Conservation (phyloP, 306 rosid species). For the Aeschynomene evenia region DNA sequence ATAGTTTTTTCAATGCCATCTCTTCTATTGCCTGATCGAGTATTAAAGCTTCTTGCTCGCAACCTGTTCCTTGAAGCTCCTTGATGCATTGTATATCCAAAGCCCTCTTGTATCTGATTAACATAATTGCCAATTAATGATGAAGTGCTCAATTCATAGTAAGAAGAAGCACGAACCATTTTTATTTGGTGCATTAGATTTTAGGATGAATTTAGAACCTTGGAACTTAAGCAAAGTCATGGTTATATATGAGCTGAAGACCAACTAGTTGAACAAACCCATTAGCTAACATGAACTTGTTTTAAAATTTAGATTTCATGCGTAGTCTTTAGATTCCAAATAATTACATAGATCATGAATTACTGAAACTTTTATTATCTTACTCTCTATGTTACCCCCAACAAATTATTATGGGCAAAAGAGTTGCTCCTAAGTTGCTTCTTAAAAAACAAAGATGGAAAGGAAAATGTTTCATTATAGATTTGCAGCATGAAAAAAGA, state of each 20-base stretch:
- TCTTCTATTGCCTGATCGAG: neutral
- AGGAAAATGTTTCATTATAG: neutral
- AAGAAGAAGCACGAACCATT: neutral
- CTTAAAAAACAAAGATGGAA: neutral
- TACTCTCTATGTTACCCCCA: neutral
- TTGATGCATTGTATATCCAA: slow-evolving; percentile 17
- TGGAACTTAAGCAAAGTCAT: no score
- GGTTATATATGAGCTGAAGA: no score
- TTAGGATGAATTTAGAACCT: no score
- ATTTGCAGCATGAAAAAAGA: neutral
- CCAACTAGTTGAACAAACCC: no score
- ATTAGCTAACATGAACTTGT: no score
- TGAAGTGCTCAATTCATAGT: neutral
- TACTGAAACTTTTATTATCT: neutral
- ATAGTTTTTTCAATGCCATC: neutral
- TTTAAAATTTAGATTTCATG: no score
- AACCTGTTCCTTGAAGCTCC: slow-evolving; percentile 17
- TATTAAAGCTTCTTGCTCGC: neutral
- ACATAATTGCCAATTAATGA: neutral
- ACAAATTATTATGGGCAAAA: slow-evolving; percentile 6
- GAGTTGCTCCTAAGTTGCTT: neutral
- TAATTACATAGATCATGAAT: neutral
- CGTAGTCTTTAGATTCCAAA: neutral
- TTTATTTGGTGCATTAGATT: no score
- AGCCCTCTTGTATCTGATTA: slow-evolving; percentile 12